Evolutionary conservation across 345 rosid species (phyloP), one percentile per base, ranked within the genome.

Genomic region (Lenwebbia sp.): DNA sequence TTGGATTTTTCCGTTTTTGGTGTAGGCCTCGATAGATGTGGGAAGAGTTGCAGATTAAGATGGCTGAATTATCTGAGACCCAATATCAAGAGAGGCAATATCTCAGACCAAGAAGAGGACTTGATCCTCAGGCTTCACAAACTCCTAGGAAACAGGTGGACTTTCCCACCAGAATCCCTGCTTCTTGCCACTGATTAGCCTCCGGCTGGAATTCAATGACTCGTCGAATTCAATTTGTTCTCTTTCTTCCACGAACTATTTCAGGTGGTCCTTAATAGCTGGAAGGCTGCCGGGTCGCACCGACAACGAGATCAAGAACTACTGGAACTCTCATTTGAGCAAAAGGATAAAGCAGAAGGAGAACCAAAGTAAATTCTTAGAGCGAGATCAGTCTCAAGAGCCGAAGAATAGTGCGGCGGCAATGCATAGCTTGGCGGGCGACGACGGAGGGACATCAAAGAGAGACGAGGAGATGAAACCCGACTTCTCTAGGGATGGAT

Each of bases 21-120:
- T 52, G 91, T 88, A 86, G 70, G 6, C 21, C 88, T 92, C 13
- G 88, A 87, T 28, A 89, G 92, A 86, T 89, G 94, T 84, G 94
- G 93, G 17, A 93, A 93, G 90, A 93, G 94, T 58, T 93, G 95
- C 89, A 88, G 95, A 52, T 82, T 92, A 57, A 92, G 95, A 88
- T 93, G 95, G 94, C 86, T 93, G 91, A 92, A 93, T 89, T 92
- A 93, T 88, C 91, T 92, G 13, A 91, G 95, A 88, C 94, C 95
- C 37, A 90, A 93, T 52, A 92, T 92, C 83, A 93, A 93, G 86
- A 92, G 93, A 87, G 95, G 93, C 84, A 89, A 89, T 84, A 93
- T 92, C 60, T 90, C 94, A 55, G 92, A 91, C 84, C 93, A 89
- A 88, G 94, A 92, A 91, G 93, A 93, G 87, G 93, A 93, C 84